These are phyloP conservation scores for Pythium aphanidermatum DNA, from an alignment of 352 stramenopile genomes.

Conservation along the genomic window DNA sequence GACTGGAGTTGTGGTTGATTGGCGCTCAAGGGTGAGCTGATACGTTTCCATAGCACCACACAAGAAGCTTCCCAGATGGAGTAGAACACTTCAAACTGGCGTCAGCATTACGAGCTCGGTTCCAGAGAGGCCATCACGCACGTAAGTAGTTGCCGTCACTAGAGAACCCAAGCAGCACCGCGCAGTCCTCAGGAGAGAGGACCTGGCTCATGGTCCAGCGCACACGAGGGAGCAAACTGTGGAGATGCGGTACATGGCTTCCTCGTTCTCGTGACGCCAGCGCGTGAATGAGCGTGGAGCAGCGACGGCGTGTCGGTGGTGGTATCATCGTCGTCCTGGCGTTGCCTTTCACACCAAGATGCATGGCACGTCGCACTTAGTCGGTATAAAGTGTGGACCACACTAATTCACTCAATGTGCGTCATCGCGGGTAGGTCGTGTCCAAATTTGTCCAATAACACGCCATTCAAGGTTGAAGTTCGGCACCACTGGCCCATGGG, in stretches of 20 bases:
- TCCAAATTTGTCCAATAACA: no score
- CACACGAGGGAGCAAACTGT: not conserved
- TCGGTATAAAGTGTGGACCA: conserved; percentile 1
- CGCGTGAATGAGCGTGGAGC: conserved; percentile 7
- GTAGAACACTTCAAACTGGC: conserved; percentile 41
- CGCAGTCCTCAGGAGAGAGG: conserved; percentile 32
- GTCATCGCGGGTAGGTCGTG: not conserved
- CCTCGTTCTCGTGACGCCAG: conserved; percentile 8
- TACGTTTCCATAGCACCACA: conserved; percentile 45
- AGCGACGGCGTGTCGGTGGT: not conserved
- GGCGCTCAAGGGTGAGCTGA: conserved; percentile 2
- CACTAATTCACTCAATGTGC: not conserved
- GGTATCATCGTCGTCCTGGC: conserved; percentile 9
- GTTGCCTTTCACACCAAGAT: no score
- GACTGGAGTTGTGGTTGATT: not conserved
- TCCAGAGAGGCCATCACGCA: conserved; percentile 15
- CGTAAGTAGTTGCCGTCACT: conserved; percentile 54
- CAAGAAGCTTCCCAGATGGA: conserved; percentile 25
- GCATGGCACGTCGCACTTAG: conserved; percentile 13
- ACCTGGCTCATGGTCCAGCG: conserved; percentile 21
- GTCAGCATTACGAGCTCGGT: no score
- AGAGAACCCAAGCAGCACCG: conserved; percentile 63
- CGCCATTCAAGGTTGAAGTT: conserved; percentile 14
- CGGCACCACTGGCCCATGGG: conserved; percentile 8
- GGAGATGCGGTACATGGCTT: not conserved